Evolutionary conservation across 208 protist genomes (phyloP), one percentile per base, ranked within the genome.

Genomic region (Dictyostelium gargantuum): DNA sequence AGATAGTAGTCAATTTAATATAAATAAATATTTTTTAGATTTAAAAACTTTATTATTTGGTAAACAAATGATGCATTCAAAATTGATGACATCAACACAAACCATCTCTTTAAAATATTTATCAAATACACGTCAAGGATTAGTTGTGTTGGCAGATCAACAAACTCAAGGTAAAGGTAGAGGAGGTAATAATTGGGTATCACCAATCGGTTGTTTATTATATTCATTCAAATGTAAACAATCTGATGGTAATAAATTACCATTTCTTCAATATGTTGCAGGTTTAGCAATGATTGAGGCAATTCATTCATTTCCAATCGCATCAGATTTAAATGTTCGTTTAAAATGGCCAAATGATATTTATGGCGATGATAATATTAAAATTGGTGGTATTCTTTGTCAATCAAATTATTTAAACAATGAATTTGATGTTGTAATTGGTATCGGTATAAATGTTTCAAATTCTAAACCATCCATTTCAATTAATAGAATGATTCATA

Each of bases 321-420:
- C 72, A 6, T 32, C n/a, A 38, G 42, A 77, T 26, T 40, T 80
- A 19, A 42, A 52, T 5, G 29, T 80, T n/a, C 19, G 44, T 29
- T 13, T 93, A n/a, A 93, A 93, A 70, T 93, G 91, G 91, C 91
- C 91, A 42, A 93, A 93, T 29, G 91, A 93, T 52, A 82, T 93
- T 8, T 93, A 93, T 23, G 50, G 17, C 15, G 5, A n/a, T 15
- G 23, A 35, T 26, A 23, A 21, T 26, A 6, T 70, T 15, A 93
- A 93, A 44, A 72, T 93, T 44, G 91, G 91, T 35, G 91, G 91
- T 76, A 76, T 93, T 44, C 63, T 93, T 4, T 93, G 91, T 38
- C 91, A 93, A 46, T 79, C 58, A 8, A 93, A 91, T 23, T 61
- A 79, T 32, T 42, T 68, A 1, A 42, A 70, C 21, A 40, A 48